Base-by-base conservation (phyloP, 164 flowering plant species). In the Chloranthus sessilifolius region DNA sequence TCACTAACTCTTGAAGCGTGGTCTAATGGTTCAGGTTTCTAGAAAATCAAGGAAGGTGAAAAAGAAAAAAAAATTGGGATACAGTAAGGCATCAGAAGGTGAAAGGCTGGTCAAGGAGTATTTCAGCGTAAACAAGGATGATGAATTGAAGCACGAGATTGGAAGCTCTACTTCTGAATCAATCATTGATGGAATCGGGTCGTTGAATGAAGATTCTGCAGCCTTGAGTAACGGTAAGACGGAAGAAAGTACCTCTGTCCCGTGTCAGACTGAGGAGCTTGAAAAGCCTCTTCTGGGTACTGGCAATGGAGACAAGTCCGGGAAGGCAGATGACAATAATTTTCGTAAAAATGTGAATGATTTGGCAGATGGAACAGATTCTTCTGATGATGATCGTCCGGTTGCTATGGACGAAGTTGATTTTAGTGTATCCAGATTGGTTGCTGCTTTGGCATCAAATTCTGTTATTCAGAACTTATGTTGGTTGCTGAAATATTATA, bases 401-500 rank as follows among this genome's bases (percentile, higher is more conserved):
- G 31, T 48, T 50, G 62, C 39, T 34, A 66, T 59, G 31, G 40
- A 67, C 61, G 99, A 94, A 78, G 90, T 87, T 70, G 96, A 94
- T 62, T 78, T 86, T 59, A 80, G 76, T 36, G 74, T 80, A 47
- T 73, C 91, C 55, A 66, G 78, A 26, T 62, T 86, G 53, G 70
- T 89, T 23, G 70, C 84, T 42, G 60, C 80, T 50, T 74, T 94
- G 56, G 88, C 83, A 64, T 81, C 69, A 74, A 65, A 75, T 70
- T 60, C 59, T 44, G 62, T 83, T 15, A 76, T 89, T 50, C 83
- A 76, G 38, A 86, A 80, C 39, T 40, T 84, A 52, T 94, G 99
- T 66, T 94, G 99, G 99, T 63, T 94, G 74, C 81, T 94, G 50
- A 80, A 72, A 71, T 89, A 81, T 43, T 94, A 94, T 47, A 86